Evolutionary conservation across 1,284 basidiomycete species (phyloP).

Genomic region (Irpex sp.): DNA sequence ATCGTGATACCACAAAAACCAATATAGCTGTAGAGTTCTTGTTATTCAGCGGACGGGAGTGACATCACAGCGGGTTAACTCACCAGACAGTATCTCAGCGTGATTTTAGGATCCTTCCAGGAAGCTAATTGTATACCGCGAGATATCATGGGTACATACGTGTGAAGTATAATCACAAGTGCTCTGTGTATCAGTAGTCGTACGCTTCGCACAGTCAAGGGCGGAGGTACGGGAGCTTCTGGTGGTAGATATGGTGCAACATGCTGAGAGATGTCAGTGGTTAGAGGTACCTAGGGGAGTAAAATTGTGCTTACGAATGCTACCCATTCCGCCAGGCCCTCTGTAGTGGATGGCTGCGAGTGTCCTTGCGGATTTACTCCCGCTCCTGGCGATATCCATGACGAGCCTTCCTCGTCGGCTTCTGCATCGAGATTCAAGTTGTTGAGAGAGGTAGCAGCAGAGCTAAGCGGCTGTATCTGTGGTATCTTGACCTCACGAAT

Average conservation of each 20-base stretch:
- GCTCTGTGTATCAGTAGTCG: slow-evolving; percentile 46
- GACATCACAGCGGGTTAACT: slow-evolving; percentile 33
- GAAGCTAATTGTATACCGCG: slow-evolving; percentile 40
- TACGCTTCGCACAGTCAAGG: slow-evolving; percentile 50
- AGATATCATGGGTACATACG: slow-evolving; percentile 41
- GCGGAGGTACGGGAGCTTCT: slow-evolving; percentile 29
- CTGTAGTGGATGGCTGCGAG: not conserved
- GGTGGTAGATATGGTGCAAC: slow-evolving; percentile 38
- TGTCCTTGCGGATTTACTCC: no score
- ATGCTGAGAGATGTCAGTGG: slow-evolving; percentile 17
- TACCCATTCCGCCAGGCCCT: slow-evolving; percentile 9
- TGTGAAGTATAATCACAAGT: slow-evolving; percentile 46
- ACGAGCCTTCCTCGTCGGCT: slow-evolving; percentile 4
- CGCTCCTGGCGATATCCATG: not conserved
- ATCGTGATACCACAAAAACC: slow-evolving; percentile 59
- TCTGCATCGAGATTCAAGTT: not conserved
- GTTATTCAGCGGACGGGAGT: not conserved
- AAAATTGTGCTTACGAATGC: slow-evolving; percentile 5
- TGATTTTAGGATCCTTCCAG: slow-evolving; percentile 47
- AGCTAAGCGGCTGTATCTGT: not conserved
- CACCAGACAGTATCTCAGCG: slow-evolving; percentile 37
- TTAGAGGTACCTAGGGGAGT: not conserved
- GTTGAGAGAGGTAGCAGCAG: not conserved
- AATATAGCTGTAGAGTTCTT: slow-evolving; percentile 41
- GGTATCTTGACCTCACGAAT: slow-evolving; percentile 51